These are phyloP conservation scores for Suillus decipiens DNA, from an alignment of 768 basidiomycete genomes.

Conservation along the genomic window DNA sequence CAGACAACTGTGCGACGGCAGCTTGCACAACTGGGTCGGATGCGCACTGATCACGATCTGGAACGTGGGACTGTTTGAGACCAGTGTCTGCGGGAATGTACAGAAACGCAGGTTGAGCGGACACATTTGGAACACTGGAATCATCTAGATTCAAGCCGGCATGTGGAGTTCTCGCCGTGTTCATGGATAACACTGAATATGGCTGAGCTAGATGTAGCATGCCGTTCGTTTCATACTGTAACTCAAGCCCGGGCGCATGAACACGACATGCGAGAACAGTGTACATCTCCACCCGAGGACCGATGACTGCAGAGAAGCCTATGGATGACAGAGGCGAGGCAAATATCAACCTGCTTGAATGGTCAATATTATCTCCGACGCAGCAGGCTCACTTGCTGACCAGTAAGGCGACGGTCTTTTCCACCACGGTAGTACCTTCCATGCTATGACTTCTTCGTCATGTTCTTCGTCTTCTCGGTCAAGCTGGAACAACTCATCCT, in stretches of 20 bases:
- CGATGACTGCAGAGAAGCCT: conserved; percentile 57
- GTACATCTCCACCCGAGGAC: conserved; percentile 74
- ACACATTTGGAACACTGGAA: background rate
- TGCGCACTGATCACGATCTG: conserved; percentile 43
- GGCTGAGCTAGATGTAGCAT: background rate
- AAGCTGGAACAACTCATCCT: conserved; percentile 14
- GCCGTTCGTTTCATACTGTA: conserved; percentile 29
- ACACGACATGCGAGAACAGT: conserved; percentile 72
- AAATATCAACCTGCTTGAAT: conserved; percentile 53
- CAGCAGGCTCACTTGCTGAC: conserved; percentile 40
- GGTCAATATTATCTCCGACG: conserved; percentile 4
- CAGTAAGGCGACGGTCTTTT: conserved; percentile 72
- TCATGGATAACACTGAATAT: background rate
- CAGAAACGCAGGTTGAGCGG: background rate
- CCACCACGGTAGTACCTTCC: conserved; percentile 64
- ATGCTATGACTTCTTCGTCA: conserved; percentile 25
- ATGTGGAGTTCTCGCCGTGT: background rate
- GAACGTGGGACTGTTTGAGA: background rate
- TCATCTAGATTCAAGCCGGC: conserved; percentile 1
- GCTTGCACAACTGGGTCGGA: conserved; percentile 74
- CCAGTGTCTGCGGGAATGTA: background rate
- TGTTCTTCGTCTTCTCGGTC: conserved; percentile 31
- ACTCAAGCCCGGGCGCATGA: conserved; percentile 50
- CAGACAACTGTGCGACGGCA: conserved; percentile 64
- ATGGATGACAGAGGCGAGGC: conserved; percentile 55